Evolutionary conservation across 1,139 yeast genomes (phyloP).

Genomic region (Saccharomyces hybrid): DNA sequence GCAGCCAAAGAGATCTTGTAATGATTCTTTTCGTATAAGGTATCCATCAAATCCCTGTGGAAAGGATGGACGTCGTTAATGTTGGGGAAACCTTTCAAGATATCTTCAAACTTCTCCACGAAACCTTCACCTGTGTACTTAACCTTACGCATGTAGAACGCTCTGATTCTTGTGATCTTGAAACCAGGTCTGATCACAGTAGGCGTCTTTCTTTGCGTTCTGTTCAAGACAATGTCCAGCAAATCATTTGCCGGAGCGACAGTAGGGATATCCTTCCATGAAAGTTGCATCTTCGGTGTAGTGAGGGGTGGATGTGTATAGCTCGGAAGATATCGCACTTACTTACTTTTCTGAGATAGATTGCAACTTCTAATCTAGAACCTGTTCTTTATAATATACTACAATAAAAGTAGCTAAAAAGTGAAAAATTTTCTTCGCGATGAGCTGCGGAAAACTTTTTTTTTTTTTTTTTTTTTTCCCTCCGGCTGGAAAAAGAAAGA

Average conservation of each 20-base stretch:
- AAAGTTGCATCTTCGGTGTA: constrained; percentile 67
- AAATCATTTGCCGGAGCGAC: constrained; percentile 88
- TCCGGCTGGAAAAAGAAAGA: background rate
- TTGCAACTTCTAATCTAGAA: background rate
- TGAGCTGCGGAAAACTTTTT: constrained; percentile 1
- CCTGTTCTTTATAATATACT: constrained; percentile 5
- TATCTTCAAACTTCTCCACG: constrained; percentile 79
- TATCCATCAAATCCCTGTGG: constrained; percentile 96
- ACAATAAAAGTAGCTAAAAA: background rate
- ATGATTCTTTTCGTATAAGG: constrained; percentile 94
- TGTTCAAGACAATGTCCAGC: constrained; percentile 91
- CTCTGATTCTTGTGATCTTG: constrained; percentile 90
- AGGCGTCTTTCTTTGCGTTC: constrained; percentile 98
- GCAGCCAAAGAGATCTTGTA: constrained; percentile 97
- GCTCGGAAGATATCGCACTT: background rate
- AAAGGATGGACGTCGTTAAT: constrained; percentile 97
- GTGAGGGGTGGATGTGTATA: background rate
- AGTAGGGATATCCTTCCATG: constrained; percentile 97
- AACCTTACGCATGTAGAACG: constrained; percentile 96
- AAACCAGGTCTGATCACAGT: constrained; percentile 96
- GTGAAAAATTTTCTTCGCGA: background rate
- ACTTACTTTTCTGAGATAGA: no score
- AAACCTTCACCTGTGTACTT: constrained; percentile 95
- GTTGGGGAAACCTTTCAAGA: constrained; percentile 86
- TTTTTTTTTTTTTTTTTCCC: background rate